These are phyloP conservation scores for Pestalotiopsis sp. DNA, from an alignment of 2,329 filamentous ascomycete genomes.

Conservation along the genomic window DNA sequence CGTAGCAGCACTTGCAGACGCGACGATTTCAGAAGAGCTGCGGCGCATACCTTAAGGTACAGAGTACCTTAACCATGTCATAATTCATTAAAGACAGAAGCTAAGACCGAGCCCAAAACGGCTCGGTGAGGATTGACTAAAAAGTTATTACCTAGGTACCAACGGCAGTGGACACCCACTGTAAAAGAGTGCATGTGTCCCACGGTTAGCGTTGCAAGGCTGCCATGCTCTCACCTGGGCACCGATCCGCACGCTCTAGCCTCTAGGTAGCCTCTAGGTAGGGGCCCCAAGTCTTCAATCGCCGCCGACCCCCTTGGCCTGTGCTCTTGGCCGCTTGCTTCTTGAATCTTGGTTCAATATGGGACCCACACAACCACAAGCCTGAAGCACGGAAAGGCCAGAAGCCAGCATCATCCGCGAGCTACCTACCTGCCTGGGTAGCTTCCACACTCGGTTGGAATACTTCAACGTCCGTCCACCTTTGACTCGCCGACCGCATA, in stretches of 20 bases:
- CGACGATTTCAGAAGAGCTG: not conserved
- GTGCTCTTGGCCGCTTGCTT: not conserved
- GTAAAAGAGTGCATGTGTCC: not conserved
- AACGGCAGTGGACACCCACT: not conserved
- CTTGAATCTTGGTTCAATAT: not conserved
- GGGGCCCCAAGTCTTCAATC: not conserved
- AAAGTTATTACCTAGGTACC: too few relatives aligned
- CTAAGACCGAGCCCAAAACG: not conserved
- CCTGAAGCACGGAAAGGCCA: not conserved
- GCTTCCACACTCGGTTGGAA: not conserved
- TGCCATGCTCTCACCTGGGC: not conserved
- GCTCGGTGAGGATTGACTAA: not conserved
- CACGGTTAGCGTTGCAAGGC: not conserved
- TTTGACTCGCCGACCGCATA: not conserved
- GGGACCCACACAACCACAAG: not conserved
- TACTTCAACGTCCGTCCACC: not conserved
- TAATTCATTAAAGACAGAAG: not conserved
- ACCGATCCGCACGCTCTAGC: not conserved
- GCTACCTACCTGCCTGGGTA: not conserved
- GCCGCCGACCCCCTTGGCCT: not conserved
- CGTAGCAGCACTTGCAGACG: not conserved
- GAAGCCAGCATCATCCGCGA: not conserved
- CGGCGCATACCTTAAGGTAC: not conserved
- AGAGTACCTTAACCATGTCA: too few relatives aligned
- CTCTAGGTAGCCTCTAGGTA: too few relatives aligned